Conservation (phyloP, 495 filamentous ascomycete genomes). For the Cladorrhinum samala region DNA sequence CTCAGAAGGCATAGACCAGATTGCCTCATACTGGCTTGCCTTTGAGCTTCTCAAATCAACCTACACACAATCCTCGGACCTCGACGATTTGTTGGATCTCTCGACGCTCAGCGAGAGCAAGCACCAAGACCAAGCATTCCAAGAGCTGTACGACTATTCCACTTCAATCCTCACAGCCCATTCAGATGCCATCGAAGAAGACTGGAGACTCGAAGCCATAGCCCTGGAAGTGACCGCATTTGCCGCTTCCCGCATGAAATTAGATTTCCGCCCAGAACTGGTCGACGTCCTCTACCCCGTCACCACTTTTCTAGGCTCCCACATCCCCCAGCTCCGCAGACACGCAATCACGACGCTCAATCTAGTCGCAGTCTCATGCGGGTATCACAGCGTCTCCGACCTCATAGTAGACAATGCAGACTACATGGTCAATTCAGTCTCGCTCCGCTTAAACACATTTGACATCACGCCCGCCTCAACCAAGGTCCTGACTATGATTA, state of each 20-base stretch:
- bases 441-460: constrained; percentile 80
- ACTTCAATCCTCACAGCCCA: constrained; percentile 54
- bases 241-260: constrained; percentile 57
- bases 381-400: constrained; percentile 65
- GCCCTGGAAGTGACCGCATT: constrained; percentile 70
- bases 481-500: constrained; percentile 90
- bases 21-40: constrained; percentile 79
- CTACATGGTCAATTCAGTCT: constrained; percentile 91
- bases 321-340: constrained; percentile 57
- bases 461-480: constrained; percentile 88
- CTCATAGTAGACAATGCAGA: constrained; percentile 90
- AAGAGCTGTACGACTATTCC: constrained; percentile 77
- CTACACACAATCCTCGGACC: constrained; percentile 39
- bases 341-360: constrained; percentile 85
- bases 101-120: constrained; percentile 34
- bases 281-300: constrained; percentile 90
- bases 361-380: constrained; percentile 65
- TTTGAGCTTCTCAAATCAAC: constrained; percentile 60
- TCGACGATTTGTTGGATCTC: constrained; percentile 63
- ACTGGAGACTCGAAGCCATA: constrained; percentile 68
- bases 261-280: constrained; percentile 74
- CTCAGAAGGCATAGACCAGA: constrained; percentile 46
- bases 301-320: constrained; percentile 76
- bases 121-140: constrained; percentile 51
- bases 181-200: constrained; percentile 42